These are phyloP conservation scores for Trifolium repens DNA, from an alignment of 306 rosid genomes.

Conservation along the genomic window DNA sequence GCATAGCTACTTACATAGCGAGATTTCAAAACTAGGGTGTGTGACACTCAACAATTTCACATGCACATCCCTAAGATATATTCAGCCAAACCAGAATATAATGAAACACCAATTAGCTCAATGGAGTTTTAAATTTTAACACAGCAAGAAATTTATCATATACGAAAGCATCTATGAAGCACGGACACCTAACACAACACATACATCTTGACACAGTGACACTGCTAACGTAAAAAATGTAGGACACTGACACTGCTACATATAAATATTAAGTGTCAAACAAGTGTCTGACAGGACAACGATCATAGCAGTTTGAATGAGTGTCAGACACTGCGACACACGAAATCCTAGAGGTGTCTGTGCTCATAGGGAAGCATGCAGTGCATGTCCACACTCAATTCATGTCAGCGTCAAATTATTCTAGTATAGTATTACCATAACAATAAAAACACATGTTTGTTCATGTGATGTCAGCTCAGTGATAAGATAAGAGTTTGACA, in stretches of 20 bases:
- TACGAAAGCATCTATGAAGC: background rate
- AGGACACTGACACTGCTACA: no score
- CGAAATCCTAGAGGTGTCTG: no score
- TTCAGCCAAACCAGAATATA: slow-evolving; percentile 1
- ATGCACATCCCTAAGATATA: slow-evolving; percentile 3
- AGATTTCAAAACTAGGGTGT: background rate
- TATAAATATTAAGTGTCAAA: no score
- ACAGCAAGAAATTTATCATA: background rate
- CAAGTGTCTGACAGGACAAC: no score
- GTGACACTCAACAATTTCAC: slow-evolving; percentile 30
- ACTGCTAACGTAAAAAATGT: no score
- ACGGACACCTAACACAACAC: no score
- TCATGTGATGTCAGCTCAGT: background rate
- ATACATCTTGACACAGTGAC: no score
- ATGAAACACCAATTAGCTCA: slow-evolving; percentile 16
- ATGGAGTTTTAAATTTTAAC: background rate
- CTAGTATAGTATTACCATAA: slow-evolving; percentile 5
- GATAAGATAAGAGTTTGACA: background rate
- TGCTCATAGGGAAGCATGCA: background rate
- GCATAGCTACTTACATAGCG: background rate
- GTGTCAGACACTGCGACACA: no score
- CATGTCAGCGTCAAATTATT: slow-evolving; percentile 24
- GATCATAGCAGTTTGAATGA: no score
- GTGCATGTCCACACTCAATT: background rate
- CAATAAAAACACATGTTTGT: background rate